Evolutionary conservation across 2,329 filamentous ascomycete genomes (phyloP), one percentile per base, ranked within the genome.

Genomic region (Daldinia sp.): DNA sequence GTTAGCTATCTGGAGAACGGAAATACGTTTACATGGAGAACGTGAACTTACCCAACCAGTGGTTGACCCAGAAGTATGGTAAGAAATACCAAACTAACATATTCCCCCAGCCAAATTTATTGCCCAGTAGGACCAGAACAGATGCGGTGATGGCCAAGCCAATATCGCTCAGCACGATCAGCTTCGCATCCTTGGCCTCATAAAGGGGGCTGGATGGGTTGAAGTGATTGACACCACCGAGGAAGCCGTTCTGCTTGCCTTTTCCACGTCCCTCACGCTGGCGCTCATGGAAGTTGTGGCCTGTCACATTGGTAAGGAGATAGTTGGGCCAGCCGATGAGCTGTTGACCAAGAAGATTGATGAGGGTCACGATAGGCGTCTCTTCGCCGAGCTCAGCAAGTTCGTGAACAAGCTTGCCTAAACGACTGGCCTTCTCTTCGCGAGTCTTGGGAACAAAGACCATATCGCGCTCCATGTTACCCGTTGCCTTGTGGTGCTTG

Each of bases 401-500:
- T 83, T 98, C 93, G 81, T 98, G 93, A 60, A 87, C 85, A 65
- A 94, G 76, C 76, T 87, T 88, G 77, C 94, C 93, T 67, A 95
- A 80, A 66, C 92, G 91, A 68, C 86, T 87, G 73, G 94, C 93
- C 78, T 92, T 94, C 79, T 92, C 84, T 73, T 96, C 89, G 66
- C 94, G 91, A 63, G 94, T 97, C 83, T 93, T 93, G 68, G 96
- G 96, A n/a, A 98, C 87, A 80, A 98, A 98, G 71, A 98, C 96
- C 96, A 99, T 99, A 83, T 99, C 96, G 74, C 95, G 93, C 83
- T 97, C 94, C 84, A 99, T 90, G 87, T 99, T 89, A 76, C 94
- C 96, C 42, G 96, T 99, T 72, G 94, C 94, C 88, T 98, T 98
- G 92, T 99, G 96, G 86, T 99, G 96, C 89, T 97, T 97, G 85